Conservation (phyloP, 495 filamentous ascomycete genomes). For the Bathelium albidoporum region DNA sequence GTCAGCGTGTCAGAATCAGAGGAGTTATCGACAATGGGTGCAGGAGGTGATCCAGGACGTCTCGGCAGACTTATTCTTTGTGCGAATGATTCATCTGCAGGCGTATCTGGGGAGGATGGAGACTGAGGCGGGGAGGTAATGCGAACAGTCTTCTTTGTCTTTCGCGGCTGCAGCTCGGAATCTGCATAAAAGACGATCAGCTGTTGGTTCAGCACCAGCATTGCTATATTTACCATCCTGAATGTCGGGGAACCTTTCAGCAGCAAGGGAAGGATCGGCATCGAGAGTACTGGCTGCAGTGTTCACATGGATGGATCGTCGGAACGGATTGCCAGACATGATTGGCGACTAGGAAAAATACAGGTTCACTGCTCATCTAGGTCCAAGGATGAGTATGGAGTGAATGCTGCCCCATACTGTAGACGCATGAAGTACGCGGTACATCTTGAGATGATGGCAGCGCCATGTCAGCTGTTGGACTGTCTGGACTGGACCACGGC, state of each 20-base stretch:
- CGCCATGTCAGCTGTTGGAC: conserved; percentile 4
- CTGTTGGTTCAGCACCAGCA: not conserved
- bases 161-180: not conserved
- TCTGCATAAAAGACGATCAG: not conserved
- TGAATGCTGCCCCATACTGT: not conserved
- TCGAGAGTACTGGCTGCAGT: not conserved
- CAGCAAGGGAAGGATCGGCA: not conserved
- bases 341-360: not conserved
- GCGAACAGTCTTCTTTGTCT: conserved; percentile 3
- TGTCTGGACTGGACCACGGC: not conserved
- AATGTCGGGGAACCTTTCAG: not conserved
- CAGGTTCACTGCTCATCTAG: not conserved
- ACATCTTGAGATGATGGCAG: conserved; percentile 4
- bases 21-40: not conserved
- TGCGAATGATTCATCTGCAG: conserved; percentile 5
- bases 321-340: conserved; percentile 4
- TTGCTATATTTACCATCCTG: not conserved
- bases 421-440: not conserved
- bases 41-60: not conserved
- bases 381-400: not conserved
- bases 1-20: not conserved
- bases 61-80: not conserved
- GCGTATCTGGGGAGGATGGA: conserved; percentile 18
- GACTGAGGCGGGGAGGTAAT: conserved; percentile 4
- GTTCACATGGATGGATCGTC: not conserved